These are phyloP conservation scores for Euphrasia arctica DNA, from an alignment of 305 asterid genomes.

Conservation along the genomic window DNA sequence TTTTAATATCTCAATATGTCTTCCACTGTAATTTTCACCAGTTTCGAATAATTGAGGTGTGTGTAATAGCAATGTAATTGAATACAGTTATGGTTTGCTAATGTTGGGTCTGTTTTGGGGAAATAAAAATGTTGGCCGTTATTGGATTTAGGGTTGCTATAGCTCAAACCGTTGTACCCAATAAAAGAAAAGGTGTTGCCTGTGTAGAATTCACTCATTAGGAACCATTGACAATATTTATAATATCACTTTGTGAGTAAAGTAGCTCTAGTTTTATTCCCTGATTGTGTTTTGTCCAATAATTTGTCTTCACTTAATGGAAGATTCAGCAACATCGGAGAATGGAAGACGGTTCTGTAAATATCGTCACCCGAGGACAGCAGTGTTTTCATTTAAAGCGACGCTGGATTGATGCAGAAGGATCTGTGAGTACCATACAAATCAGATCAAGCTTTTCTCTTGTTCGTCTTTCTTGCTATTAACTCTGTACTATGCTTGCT, in stretches of 20 bases:
- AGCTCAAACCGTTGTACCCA: not conserved
- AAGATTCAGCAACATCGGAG: slow-evolving; percentile 86
- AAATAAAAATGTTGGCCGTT: not conserved
- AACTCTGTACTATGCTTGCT: slow-evolving; percentile 19
- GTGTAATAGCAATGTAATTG: slow-evolving; percentile 14
- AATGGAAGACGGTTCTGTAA: slow-evolving; percentile 90
- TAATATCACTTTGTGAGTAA: slow-evolving; percentile 19
- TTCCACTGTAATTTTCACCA: not conserved
- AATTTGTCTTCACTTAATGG: slow-evolving; percentile 22
- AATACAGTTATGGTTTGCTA: slow-evolving; percentile 3
- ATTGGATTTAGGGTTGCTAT: slow-evolving; percentile 32
- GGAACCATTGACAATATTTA: slow-evolving; percentile 6
- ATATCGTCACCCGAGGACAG: slow-evolving; percentile 86
- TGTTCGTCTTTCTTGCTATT: slow-evolving; percentile 21
- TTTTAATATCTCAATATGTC: not conserved
- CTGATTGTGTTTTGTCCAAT: slow-evolving; percentile 8
- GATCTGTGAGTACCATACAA: slow-evolving; percentile 58
- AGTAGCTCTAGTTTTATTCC: slow-evolving; percentile 20
- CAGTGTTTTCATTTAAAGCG: slow-evolving; percentile 89
- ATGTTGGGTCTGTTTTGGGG: not conserved
- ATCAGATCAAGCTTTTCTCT: slow-evolving; percentile 21
- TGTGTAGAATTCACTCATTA: not conserved
- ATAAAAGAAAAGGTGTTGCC: not conserved
- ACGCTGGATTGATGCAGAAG: slow-evolving; percentile 74
- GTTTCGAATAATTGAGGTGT: slow-evolving; percentile 13